These are phyloP conservation scores for Globisporangium viniferum DNA, from an alignment of 352 stramenopile species.

Conservation along the genomic window DNA sequence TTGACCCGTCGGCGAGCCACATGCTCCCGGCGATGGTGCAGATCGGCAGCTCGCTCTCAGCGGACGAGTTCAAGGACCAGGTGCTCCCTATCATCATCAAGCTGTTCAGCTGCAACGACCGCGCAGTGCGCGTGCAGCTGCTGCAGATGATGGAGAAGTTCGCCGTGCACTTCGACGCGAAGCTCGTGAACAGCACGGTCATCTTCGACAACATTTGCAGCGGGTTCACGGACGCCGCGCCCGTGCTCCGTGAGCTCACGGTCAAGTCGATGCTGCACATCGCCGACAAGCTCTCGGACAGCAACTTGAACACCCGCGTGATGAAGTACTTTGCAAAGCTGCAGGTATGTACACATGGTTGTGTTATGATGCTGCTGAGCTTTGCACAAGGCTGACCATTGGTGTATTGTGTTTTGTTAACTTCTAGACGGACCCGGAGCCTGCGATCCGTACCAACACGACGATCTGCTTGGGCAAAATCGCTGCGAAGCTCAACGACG, in stretches of 20 bases:
- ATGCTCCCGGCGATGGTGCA: constrained; percentile 88
- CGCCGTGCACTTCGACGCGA: constrained; percentile 84
- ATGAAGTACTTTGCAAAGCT: constrained; percentile 92
- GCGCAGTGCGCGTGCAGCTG: constrained; percentile 86
- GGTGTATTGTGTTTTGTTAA: background rate
- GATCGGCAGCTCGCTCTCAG: constrained; percentile 70
- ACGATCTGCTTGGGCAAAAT: constrained; percentile 92
- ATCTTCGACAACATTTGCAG: constrained; percentile 91
- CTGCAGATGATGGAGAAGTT: constrained; percentile 92
- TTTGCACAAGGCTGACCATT: background rate
- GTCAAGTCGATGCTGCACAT: constrained; percentile 92
- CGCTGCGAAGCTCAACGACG: constrained; percentile 79
- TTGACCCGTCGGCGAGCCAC: constrained; percentile 83
- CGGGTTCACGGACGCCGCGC: constrained; percentile 88
- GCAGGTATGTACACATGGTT: constrained; percentile 42
- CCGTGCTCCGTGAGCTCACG: constrained; percentile 87
- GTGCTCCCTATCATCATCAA: constrained; percentile 88
- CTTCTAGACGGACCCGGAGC: constrained; percentile 77
- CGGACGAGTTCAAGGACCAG: constrained; percentile 84
- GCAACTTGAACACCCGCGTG: constrained; percentile 90
- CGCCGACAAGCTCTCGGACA: constrained; percentile 86
- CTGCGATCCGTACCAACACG: constrained; percentile 91
- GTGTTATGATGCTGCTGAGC: background rate
- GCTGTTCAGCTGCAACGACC: constrained; percentile 91
- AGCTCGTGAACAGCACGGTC: constrained; percentile 87